phyloP scores from a whole-genome alignment of 805 yeast species.

The Cyberlindnera meyerae region DNA sequence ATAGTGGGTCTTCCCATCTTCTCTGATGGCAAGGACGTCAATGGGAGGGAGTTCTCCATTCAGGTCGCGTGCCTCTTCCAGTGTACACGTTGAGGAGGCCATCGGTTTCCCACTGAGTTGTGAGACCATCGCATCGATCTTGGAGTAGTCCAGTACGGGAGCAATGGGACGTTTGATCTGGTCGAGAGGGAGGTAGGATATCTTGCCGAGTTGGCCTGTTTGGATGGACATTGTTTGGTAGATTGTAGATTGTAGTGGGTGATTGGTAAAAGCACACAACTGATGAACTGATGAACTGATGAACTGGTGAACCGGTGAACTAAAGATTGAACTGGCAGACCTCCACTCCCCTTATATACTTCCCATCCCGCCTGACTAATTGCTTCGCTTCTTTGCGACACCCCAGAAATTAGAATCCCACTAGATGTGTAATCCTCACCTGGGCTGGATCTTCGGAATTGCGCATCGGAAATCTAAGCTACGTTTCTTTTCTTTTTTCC shows the following conservation, averaged over 20 bases:
- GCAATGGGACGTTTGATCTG: constrained; percentile 78
- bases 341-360: too few species aligned
- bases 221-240: constrained; percentile 57
- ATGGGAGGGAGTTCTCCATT: constrained; percentile 75
- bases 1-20: constrained; percentile 55
- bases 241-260: neutral
- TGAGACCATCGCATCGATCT: constrained; percentile 75
- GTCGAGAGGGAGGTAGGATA: constrained; percentile 57
- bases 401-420: too few species aligned
- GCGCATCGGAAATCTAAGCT: too few species aligned
- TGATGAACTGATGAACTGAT: too few species aligned
- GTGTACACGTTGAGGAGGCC: constrained; percentile 56
- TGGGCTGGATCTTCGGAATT: too few species aligned
- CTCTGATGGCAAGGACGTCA: constrained; percentile 67
- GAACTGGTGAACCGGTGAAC: too few species aligned
- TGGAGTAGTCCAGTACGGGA: constrained; percentile 71
- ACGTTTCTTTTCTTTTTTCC: too few species aligned
- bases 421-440: too few species aligned
- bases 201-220: constrained; percentile 46
- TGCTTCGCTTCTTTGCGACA: too few species aligned
- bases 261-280: too few species aligned
- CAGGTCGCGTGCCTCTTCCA: constrained; percentile 31
- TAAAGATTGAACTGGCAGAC: too few species aligned
- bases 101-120: constrained; percentile 60
- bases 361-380: too few species aligned